A percentile compares a stretch with the other conserved stretches of the same genome.
phyloP scores from a whole-genome alignment of 2,329 filamentous ascomycete genomes.

The Neofusicoccum laricinum region DNA sequence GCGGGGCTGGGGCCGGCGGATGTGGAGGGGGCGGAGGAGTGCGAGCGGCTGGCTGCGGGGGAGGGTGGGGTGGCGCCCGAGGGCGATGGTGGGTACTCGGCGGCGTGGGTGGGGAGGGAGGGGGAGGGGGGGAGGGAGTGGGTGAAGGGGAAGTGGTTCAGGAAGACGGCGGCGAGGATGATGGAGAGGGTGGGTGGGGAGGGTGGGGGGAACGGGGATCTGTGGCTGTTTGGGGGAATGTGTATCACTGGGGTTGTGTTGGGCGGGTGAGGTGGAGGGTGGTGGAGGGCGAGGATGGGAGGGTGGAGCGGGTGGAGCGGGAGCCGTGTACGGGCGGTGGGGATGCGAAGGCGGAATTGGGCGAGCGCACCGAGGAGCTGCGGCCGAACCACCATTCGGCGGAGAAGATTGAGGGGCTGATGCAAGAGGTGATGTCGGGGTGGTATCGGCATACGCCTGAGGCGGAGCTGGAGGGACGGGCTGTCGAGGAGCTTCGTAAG shows the following conservation, averaged over 20 bases:
- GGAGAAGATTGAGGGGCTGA: neutral
- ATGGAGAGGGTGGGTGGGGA: neutral
- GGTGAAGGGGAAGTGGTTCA: neutral
- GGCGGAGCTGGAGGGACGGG: no score
- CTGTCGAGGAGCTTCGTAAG: no score
- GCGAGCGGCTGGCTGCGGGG: neutral
- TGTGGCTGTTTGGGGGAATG: neutral
- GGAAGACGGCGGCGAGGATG: neutral
- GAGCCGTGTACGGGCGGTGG: neutral
- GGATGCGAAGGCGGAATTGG: neutral
- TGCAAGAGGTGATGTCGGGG: no score
- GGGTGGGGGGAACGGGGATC: neutral
- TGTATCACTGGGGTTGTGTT: neutral
- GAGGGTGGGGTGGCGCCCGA: neutral
- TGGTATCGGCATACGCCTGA: no score
- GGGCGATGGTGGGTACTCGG: neutral
- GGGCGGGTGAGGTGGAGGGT: neutral
- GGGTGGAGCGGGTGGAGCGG: neutral
- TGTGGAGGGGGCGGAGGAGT: neutral
- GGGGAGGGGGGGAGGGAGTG: neutral
- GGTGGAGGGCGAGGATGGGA: neutral
- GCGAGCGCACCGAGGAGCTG: neutral
- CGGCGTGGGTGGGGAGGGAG: neutral
- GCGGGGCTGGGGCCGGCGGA: neutral
- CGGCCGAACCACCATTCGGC: no score